Evolutionary conservation across 1,139 yeast genomes (phyloP).

Genomic region (Suhomyces yuchorum): DNA sequence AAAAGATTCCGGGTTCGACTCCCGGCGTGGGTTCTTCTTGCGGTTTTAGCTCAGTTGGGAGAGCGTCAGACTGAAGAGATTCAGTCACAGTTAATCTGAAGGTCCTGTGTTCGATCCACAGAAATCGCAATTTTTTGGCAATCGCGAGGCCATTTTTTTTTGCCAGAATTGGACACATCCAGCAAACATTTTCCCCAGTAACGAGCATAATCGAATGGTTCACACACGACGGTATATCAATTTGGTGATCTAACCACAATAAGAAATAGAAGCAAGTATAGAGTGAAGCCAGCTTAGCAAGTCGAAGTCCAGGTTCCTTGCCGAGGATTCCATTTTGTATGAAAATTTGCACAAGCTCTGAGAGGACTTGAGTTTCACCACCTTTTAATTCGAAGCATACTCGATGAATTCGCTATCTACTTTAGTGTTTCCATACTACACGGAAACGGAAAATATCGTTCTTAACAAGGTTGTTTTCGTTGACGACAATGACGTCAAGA

Average conservation of each 20-base stretch:
- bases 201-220: neutral
- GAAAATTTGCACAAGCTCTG: neutral
- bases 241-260: neutral
- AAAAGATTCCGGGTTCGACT: constrained; percentile 23
- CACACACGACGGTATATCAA: constrained; percentile 1
- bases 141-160: neutral
- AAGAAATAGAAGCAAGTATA: constrained; percentile 1
- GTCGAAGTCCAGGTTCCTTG: neutral
- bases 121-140: constrained; percentile 20
- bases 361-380: neutral
- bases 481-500: constrained; percentile 24
- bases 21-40: constrained; percentile 30
- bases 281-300: neutral
- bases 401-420: constrained; percentile 14
- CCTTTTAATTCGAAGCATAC: neutral
- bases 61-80: constrained; percentile 83
- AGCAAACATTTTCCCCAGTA: neutral
- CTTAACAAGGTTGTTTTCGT: constrained; percentile 29
- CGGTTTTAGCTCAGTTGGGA: constrained; percentile 80
- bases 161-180: neutral
- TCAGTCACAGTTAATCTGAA: constrained; percentile 48
- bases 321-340: neutral
- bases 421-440: constrained; percentile 33
- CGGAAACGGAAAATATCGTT: constrained; percentile 18
- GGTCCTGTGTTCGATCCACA: constrained; percentile 63